phyloP scores from a whole-genome alignment of 2,329 filamentous ascomycete genomes.

The Botryosphaeria dothidea region DNA sequence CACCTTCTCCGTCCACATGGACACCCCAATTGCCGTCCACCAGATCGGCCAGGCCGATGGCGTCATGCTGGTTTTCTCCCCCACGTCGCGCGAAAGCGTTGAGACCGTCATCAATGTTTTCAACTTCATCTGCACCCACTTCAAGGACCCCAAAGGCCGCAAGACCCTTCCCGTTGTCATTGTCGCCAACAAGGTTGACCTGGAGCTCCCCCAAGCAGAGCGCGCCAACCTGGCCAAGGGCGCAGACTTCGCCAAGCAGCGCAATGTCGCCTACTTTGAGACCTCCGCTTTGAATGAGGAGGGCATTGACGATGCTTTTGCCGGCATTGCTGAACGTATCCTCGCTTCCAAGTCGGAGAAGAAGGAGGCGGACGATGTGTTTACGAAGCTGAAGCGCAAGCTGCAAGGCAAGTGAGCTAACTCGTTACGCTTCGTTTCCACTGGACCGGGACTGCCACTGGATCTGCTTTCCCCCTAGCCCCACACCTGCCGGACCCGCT shows the following conservation, averaged over 20 bases:
- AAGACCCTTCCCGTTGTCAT: conserved; percentile 1
- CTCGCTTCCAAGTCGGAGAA: neutral
- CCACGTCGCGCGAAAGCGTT: neutral
- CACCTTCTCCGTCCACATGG: conserved; percentile 16
- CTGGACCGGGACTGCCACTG: neutral
- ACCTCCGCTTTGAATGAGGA: neutral
- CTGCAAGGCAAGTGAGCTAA: conserved; percentile 10
- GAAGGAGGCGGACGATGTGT: conserved; percentile 10
- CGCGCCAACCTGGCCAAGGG: neutral
- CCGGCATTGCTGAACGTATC: neutral
- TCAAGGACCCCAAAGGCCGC: conserved; percentile 11
- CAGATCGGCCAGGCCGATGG: conserved; percentile 14
- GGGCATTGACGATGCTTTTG: conserved; percentile 6
- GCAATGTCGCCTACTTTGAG: neutral
- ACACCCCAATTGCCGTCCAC: conserved; percentile 6
- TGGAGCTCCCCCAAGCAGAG: neutral
- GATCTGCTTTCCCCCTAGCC: neutral
- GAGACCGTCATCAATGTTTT: conserved; percentile 13
- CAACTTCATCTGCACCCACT: conserved; percentile 11
- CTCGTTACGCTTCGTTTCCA: neutral
- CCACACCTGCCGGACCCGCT: neutral
- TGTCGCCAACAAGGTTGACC: conserved; percentile 10
- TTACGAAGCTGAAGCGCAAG: conserved; percentile 10
- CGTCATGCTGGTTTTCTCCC: conserved; percentile 8
- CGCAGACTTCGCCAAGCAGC: neutral